These are phyloP conservation scores for Acorus calamus DNA, from an alignment of 106 monocot species.

Conservation along the genomic window DNA sequence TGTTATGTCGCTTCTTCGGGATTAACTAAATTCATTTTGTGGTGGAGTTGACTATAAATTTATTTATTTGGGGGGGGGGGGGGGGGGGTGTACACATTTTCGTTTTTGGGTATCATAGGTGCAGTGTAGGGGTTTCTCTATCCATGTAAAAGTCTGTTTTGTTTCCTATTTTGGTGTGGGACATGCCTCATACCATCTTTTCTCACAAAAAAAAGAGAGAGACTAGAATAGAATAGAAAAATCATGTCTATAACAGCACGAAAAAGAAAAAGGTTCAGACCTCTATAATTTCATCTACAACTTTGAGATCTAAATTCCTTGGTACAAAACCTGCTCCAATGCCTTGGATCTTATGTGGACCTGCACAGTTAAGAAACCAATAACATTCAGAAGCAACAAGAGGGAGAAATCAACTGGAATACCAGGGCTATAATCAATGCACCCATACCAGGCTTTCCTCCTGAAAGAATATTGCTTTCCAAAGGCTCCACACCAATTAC, in stretches of 20 bases:
- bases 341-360: slow-evolving; percentile 99
- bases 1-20: too few species aligned
- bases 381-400: background rate
- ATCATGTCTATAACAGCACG: background rate
- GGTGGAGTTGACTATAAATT: too few species aligned
- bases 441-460: slow-evolving; percentile 82
- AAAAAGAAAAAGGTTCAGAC: slow-evolving; percentile 17
- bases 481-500: slow-evolving; percentile 92
- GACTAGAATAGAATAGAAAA: too few species aligned
- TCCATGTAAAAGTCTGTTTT: too few species aligned
- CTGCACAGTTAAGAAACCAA: slow-evolving; percentile 22
- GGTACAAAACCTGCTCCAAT: slow-evolving; percentile 97
- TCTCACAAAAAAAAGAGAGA: too few species aligned
- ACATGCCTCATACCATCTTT: too few species aligned
- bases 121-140: too few species aligned
- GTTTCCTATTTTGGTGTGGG: too few species aligned
- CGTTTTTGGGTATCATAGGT: too few species aligned
- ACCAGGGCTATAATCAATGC: background rate
- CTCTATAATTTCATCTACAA: slow-evolving; percentile 90
- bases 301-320: slow-evolving; percentile 62
- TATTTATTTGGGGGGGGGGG: too few species aligned
- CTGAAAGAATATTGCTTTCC: slow-evolving; percentile 94
- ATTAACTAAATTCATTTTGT: too few species aligned
- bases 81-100: too few species aligned
- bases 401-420: background rate